phyloP scores from a whole-genome alignment of 805 yeast species.

The Kazachstania africana region DNA sequence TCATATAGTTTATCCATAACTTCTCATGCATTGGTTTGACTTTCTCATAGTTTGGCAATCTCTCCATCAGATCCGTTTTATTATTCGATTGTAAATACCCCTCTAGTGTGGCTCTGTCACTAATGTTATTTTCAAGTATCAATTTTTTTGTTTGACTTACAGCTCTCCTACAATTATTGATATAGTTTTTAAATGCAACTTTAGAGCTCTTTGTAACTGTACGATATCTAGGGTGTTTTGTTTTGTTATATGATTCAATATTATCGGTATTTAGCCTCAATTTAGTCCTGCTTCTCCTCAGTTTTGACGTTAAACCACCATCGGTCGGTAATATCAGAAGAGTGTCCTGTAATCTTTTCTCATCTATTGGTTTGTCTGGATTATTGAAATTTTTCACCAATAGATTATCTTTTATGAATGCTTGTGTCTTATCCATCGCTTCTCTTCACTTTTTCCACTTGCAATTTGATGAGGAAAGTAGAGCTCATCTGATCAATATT shows the following conservation, averaged over 20 bases:
- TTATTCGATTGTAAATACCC: constrained; percentile 14
- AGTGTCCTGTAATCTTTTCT: constrained; percentile 23
- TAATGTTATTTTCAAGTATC: constrained; percentile 10
- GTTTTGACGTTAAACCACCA: constrained; percentile 17
- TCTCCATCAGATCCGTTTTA: constrained; percentile 7
- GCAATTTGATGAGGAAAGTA: too few relatives aligned
- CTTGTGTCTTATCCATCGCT: constrained; percentile 24
- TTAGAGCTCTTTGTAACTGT: constrained; percentile 23
- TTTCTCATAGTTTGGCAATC: constrained; percentile 34
- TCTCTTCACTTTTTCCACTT: neutral
- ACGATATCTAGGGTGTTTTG: constrained; percentile 16
- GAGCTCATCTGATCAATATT: neutral
- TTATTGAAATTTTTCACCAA: constrained; percentile 19
- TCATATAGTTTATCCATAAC: constrained; percentile 68
- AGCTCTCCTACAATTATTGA: constrained; percentile 13
- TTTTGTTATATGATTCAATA: neutral
- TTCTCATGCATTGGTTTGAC: constrained; percentile 39
- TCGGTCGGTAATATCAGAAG: constrained; percentile 27
- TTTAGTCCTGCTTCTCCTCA: constrained; percentile 13
- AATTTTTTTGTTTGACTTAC: constrained; percentile 20
- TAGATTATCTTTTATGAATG: constrained; percentile 20
- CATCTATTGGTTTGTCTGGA: constrained; percentile 23
- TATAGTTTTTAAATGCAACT: constrained; percentile 19
- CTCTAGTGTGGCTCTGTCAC: constrained; percentile 11
- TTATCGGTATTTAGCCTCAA: constrained; percentile 7